Percentiles rank a stretch among this genome's conserved stretches.
Evolutionary conservation across 1,284 basidiomycete species (phyloP).

Genomic region (Trametes versicolor): DNA sequence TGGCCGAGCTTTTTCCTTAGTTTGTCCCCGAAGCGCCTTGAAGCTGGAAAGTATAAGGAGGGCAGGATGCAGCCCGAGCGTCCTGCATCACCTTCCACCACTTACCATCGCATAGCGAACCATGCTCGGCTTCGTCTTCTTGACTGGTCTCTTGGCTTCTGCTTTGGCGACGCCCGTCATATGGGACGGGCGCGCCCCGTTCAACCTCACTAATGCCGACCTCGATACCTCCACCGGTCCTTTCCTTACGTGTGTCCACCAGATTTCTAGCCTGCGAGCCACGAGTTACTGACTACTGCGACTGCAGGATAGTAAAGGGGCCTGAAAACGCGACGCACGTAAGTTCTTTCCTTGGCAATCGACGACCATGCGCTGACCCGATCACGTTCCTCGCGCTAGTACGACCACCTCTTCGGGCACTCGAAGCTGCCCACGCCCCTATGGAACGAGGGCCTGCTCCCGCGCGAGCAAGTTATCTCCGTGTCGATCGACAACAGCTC

Average conservation of each 20-base stretch:
- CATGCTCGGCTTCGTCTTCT: slow-evolving; percentile 1
- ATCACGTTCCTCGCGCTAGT: slow-evolving; percentile 46
- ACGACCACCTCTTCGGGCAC: slow-evolving; percentile 55
- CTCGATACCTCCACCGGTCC: slow-evolving; percentile 58
- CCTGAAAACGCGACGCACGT: slow-evolving; percentile 58
- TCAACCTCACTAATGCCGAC: slow-evolving; percentile 51
- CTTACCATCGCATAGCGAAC: too few species aligned
- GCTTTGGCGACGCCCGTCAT: slow-evolving; percentile 51
- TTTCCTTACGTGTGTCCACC: slow-evolving; percentile 58
- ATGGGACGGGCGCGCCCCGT: slow-evolving; percentile 64
- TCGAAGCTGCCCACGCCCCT: slow-evolving; percentile 56
- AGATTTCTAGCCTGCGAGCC: slow-evolving; percentile 1
- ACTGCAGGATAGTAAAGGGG: slow-evolving; percentile 61
- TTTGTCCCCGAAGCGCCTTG: slow-evolving; percentile 3
- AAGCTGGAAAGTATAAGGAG: not conserved
- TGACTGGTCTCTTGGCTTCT: slow-evolving; percentile 9
- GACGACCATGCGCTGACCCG: not conserved
- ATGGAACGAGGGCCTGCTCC: slow-evolving; percentile 49
- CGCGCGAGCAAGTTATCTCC: slow-evolving; percentile 58
- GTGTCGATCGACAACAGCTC: slow-evolving; percentile 67
- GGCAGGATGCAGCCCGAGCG: not conserved
- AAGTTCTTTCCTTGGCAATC: slow-evolving; percentile 27
- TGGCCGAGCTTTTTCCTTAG: slow-evolving; percentile 14
- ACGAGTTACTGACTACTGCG: not conserved
- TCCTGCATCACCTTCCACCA: too few species aligned